Evolutionary conservation across 176 grass and related monocot species (phyloP), one percentile per base, ranked within the genome.

Genomic region (Paspalum vaginatum): DNA sequence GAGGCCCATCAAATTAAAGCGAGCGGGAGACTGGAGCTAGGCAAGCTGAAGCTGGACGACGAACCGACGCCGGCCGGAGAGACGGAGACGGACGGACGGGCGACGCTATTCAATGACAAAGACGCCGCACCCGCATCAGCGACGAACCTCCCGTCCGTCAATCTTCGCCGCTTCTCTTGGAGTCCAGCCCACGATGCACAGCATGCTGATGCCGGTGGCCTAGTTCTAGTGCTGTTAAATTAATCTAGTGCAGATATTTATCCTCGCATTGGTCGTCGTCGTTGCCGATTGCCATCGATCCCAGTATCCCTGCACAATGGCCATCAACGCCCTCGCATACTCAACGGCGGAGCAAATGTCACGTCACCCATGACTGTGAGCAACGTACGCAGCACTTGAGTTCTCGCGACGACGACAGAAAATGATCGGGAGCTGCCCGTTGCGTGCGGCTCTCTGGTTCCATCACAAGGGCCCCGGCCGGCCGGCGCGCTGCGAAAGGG

Each of bases 21-120:
- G 53, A 45, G 48, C 52, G 46, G 7, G 58, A 65, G 51, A 17
- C 56, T 46, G 52, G 72, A 6, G 9, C n/a, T n/a, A n/a, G n/a
- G n/a, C n/a, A n/a, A n/a, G n/a, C n/a, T n/a, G n/a, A n/a, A n/a
- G n/a, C n/a, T 26, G 14, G 70, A 4, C 69, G 51, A 68, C 38
- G 87, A 70, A 70, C 54, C 81, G 52, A 80, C 38, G 87, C 62
- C 37, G 53, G 68, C 77, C 55, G 72, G n/a, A n/a, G n/a, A n/a
- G n/a, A n/a, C n/a, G n/a, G n/a, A n/a, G n/a, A n/a, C n/a, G n/a
- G n/a, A n/a, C n/a, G n/a, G n/a, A n/a, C 11, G 74, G 48, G 40
- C 69, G 56, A 72, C 18, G 61, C 81, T 75, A 62, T 88, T 80
- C 62, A 55, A 26, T 44, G 62, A 76, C 76, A 80, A 47, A 40